phyloP scores from a whole-genome alignment of 2,329 filamentous ascomycete species.

The Mollisiaceae sp. region DNA sequence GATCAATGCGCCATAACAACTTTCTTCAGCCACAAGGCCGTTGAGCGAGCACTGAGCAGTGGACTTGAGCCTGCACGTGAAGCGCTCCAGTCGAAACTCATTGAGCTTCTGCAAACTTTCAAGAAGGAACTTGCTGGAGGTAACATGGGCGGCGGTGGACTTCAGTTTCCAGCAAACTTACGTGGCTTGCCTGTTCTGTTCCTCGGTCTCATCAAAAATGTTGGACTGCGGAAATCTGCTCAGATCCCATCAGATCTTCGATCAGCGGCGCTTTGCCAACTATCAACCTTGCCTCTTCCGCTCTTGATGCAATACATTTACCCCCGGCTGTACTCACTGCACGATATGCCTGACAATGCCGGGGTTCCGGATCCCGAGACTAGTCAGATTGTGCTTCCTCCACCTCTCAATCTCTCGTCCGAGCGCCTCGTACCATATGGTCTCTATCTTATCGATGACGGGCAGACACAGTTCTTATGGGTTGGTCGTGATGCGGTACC shows the following conservation, averaged over 20 bases:
- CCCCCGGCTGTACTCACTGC: slow-evolving; percentile 81
- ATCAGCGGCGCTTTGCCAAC: slow-evolving; percentile 86
- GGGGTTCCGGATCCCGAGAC: slow-evolving; percentile 85
- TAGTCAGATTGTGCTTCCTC: slow-evolving; percentile 87
- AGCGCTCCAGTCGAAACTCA: slow-evolving; percentile 86
- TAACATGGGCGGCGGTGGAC: slow-evolving; percentile 88
- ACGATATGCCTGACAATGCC: slow-evolving; percentile 95
- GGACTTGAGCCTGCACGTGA: slow-evolving; percentile 91
- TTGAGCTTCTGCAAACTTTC: slow-evolving; percentile 92
- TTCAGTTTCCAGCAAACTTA: slow-evolving; percentile 94
- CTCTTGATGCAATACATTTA: slow-evolving; percentile 94
- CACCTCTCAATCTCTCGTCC: slow-evolving; percentile 83
- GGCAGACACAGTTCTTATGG: slow-evolving; percentile 98
- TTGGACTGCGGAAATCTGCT: slow-evolving; percentile 88
- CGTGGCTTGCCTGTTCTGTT: slow-evolving; percentile 88
- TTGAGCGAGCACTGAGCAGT: slow-evolving; percentile 83
- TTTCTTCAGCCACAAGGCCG: slow-evolving; percentile 97
- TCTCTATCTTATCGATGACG: slow-evolving; percentile 94
- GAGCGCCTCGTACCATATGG: slow-evolving; percentile 88
- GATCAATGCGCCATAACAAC: slow-evolving; percentile 92
- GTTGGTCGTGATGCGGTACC: slow-evolving; percentile 91
- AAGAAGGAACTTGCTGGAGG: slow-evolving; percentile 95
- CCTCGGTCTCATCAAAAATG: slow-evolving; percentile 93
- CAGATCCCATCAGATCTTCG: slow-evolving; percentile 94
- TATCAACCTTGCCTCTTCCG: slow-evolving; percentile 92